Conservation (phyloP, 441 rosid species). For the Mallotus repandus region DNA sequence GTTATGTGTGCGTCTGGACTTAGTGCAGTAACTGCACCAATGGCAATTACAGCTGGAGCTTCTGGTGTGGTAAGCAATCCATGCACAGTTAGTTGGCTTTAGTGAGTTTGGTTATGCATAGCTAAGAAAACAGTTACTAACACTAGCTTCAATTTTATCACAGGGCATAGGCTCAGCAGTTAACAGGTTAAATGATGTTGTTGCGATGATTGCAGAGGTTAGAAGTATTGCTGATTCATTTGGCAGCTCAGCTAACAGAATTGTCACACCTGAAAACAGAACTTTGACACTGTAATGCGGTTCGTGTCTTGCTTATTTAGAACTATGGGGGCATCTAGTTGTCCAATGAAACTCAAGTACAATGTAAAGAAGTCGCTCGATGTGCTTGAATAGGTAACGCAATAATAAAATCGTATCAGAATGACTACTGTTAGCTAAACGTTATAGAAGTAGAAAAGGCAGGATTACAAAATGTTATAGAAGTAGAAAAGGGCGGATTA, state of each 20-base stretch:
- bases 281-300: slow-evolving; percentile 8
- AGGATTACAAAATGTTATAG: too few species aligned
- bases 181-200: slow-evolving; percentile 57
- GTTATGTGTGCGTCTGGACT: slow-evolving; percentile 69
- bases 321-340: neutral
- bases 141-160: neutral
- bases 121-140: neutral
- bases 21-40: slow-evolving; percentile 60
- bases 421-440: neutral
- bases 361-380: too few species aligned
- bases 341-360: too few species aligned
- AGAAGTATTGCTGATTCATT: slow-evolving; percentile 50
- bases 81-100: neutral
- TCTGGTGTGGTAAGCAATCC: slow-evolving; percentile 57
- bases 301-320: neutral
- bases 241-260: slow-evolving; percentile 18
- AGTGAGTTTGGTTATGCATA: neutral
- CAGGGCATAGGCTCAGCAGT: slow-evolving; percentile 64
- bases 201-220: slow-evolving; percentile 67
- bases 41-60: slow-evolving; percentile 71
- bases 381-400: neutral
- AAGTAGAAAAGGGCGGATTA: too few species aligned
- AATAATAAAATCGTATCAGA: neutral
- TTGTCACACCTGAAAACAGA: slow-evolving; percentile 8
- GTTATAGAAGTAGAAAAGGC: too few species aligned